Percentiles rank a stretch among this genome's conserved stretches.
These are phyloP conservation scores for Phlegmacium glaucopus DNA, from an alignment of 768 basidiomycete genomes.

Conservation along the genomic window DNA sequence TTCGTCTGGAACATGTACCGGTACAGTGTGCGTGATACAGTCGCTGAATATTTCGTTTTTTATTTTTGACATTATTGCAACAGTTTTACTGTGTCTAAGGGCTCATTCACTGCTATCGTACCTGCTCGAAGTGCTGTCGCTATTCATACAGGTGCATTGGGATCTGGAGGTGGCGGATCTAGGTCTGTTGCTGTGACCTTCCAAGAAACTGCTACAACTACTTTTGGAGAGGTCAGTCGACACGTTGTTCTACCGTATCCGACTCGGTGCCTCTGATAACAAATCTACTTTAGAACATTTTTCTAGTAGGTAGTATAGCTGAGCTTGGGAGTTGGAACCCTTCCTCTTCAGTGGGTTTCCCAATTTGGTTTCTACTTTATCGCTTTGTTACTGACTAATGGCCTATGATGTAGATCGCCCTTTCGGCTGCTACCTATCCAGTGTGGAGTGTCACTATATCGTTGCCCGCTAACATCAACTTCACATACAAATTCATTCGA, in stretches of 20 bases:
- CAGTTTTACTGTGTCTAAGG: conserved; percentile 49
- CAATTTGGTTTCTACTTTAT: not conserved
- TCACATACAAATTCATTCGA: conserved; percentile 61
- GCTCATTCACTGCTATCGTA: conserved; percentile 48
- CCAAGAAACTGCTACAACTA: conserved; percentile 52
- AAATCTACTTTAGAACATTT: conserved; percentile 45
- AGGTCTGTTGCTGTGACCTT: conserved; percentile 42
- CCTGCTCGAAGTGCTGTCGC: conserved; percentile 51
- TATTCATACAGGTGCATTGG: conserved; percentile 46
- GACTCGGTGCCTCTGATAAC: not conserved
- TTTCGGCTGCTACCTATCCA: conserved; percentile 51
- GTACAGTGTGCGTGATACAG: conserved; percentile 36
- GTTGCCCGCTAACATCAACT: conserved; percentile 46
- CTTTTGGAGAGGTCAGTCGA: conserved; percentile 48
- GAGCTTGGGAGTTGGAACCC: conserved; percentile 54
- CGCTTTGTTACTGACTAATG: not conserved
- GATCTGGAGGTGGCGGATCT: conserved; percentile 16
- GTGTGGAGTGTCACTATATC: conserved; percentile 49
- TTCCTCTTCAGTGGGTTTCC: conserved; percentile 36
- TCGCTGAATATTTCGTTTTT: too few relatives aligned
- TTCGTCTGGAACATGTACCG: conserved; percentile 43
- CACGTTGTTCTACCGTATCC: not conserved
- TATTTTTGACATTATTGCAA: not conserved
- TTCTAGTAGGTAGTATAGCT: conserved; percentile 52
- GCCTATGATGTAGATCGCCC: conserved; percentile 36